Evolutionary conservation across 768 basidiomycete genomes (phyloP), one percentile per base, ranked within the genome.

Genomic region (Macrolepiota dolichaula): DNA sequence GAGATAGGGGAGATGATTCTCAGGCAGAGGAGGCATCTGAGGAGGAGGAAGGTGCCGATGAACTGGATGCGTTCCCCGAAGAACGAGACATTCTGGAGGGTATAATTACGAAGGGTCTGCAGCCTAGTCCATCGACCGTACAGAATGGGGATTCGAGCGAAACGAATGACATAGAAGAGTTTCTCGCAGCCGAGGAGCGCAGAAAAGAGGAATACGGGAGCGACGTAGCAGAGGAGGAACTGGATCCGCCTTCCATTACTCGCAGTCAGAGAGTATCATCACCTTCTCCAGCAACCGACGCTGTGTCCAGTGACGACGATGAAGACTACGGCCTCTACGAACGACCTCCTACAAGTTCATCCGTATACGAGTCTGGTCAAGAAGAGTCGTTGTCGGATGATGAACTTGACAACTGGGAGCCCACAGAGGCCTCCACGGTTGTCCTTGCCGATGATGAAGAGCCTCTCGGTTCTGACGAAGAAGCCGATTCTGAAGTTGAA

Each of bases 151-250:
- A 22, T 25, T 25, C 71, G 0, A 75, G 75, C 10, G 85, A 88
- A 65, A 84, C 84, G 11, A 79, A 84, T 51, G 89, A 89, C 67
- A 75, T 92, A 52, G 73, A 72, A 52, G 85, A 86, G 27, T 92
- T 92, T 57, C 62, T 91, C 67, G 83, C 86, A 59, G 86, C 84
- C 1, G 91, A 92, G 69, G 73, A 69, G 66, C 72, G 65, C 63
- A 76, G 84, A 53, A 82, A 76, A 66, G 83, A 81, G 59, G 56
- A 78, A 54, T 80, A 73, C 62, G 83, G 83, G 1, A 76, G 75
- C 27, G 78, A 79, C 35, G 76, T 77, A 0, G 82, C 82, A 27
- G 78, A 75, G 6, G 78, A 74, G 6, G 63, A 66, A 10, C 55
- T 62, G 42, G 70, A 68, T 24, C 47, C 24, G 1, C 46, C 44